Percentiles rank a stretch among this genome's conserved stretches.
These are phyloP conservation scores for Schizophyllum commune DNA, from an alignment of 1,284 basidiomycete species.

Conservation along the genomic window DNA sequence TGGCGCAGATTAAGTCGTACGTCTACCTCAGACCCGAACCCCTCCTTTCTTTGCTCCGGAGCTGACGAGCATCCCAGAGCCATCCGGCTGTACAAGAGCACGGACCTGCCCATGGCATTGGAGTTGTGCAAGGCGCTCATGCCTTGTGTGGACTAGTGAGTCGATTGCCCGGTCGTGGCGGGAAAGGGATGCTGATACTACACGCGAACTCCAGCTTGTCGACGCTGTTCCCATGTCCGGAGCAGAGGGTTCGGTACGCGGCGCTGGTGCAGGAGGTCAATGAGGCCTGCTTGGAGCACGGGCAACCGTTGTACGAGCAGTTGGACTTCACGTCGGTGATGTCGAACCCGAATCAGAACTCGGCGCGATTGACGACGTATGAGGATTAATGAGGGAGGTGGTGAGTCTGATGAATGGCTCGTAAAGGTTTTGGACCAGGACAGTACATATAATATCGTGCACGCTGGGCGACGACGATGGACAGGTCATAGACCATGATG, in stretches of 20 bases:
- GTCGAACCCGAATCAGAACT: no score
- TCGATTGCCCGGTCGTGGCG: constrained; percentile 5
- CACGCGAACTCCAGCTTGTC: constrained; percentile 38
- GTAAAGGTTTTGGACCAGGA: no score
- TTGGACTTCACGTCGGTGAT: no score
- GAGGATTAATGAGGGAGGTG: no score
- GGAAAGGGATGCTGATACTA: constrained; percentile 1
- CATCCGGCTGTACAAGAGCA: no score
- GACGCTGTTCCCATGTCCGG: constrained; percentile 54
- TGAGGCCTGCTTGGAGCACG: neutral
- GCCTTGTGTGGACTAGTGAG: constrained; percentile 52
- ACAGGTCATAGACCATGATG: no score
- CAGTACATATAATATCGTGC: no score
- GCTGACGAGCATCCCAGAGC: constrained; percentile 1
- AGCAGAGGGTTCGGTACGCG: constrained; percentile 32
- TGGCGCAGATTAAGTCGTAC: constrained; percentile 62
- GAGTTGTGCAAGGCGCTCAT: constrained; percentile 59
- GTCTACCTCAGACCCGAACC: no score
- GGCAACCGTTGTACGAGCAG: neutral
- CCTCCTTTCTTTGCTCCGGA: neutral
- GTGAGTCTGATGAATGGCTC: no score
- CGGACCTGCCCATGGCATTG: constrained; percentile 36
- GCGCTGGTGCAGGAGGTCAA: neutral
- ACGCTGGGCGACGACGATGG: no score
- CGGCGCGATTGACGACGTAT: no score